Evolutionary conservation across 2,329 filamentous ascomycete genomes (phyloP), one percentile per base, ranked within the genome.

Genomic region (Neoscytalidium dimidiatum): DNA sequence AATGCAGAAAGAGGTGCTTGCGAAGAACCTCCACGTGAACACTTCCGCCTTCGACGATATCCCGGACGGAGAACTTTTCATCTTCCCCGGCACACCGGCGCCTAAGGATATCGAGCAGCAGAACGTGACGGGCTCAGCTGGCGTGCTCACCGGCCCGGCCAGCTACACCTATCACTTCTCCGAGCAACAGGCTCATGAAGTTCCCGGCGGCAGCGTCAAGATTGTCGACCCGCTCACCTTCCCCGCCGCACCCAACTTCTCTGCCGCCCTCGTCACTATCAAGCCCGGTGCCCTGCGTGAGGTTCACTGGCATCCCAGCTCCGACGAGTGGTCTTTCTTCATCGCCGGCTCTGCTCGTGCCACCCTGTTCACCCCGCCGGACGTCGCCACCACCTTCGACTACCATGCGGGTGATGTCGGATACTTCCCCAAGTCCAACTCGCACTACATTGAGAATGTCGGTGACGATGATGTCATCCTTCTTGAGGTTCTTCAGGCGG

Each of bases 161-260:
- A 79, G 78, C 3, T 85, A 83, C 73, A 81, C 81, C 0, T 85
- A 82, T 72, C 83, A 85, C 70, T 81, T 80, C 77, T 84, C 82
- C 3, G 77, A 81, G 69, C 71, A 74, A 63, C 52, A 66, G 29
- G 51, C 73, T 72, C 65, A 75, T 66, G 31, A 63, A 65, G 66
- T 68, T 8, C 56, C 66, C 4, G 67, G 67, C 44, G 67, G 66
- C 29, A 67, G 63, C 48, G 64, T 68, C 67, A 68, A 68, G 57
- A 68, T 68, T 21, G 38, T 68, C 31, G 67, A 68, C 52, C 66
- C 67, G 35, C 38, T 65, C 19, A 66, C 64, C 9, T 68, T 68
- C 52, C 66, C 67, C 5, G 64, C 64, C n/a, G 67, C 67, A 13
- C 52, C 46, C 41, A 67, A 64, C 26, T 66, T 68, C 41, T 53